Conservation (phyloP, 352 stramenopile genomes). For the Hyaloperonospora brassicae region DNA sequence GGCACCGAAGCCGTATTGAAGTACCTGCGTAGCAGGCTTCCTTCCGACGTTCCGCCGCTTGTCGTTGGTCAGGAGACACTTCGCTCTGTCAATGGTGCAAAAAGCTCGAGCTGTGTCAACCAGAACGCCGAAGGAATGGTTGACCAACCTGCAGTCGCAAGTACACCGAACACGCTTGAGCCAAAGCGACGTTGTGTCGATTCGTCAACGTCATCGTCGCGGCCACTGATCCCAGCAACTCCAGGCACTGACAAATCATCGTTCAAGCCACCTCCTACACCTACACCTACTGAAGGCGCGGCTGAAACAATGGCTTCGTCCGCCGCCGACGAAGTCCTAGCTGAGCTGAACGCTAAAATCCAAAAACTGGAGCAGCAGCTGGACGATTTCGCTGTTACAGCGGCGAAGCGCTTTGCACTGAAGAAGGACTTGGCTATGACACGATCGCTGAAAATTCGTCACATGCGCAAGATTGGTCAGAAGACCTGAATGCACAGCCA, state of each 20-base stretch:
- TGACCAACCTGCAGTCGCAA: constrained; percentile 8
- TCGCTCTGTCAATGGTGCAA: constrained; percentile 10
- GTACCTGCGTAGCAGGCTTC: constrained; percentile 55
- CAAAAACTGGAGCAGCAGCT: constrained; percentile 41
- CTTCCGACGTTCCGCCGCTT: constrained; percentile 20
- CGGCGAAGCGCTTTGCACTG: constrained; percentile 57
- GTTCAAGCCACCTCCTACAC: constrained; percentile 5
- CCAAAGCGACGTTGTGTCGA: constrained; percentile 28
- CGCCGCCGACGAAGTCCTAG: constrained; percentile 23
- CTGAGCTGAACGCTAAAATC: constrained; percentile 39
- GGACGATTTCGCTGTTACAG: constrained; percentile 60
- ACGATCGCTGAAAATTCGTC: constrained; percentile 55
- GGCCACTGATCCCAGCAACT: constrained; percentile 10
- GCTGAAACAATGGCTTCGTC: background rate
- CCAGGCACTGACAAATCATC: constrained; percentile 4
- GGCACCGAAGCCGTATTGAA: constrained; percentile 69
- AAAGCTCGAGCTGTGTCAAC: constrained; percentile 13
- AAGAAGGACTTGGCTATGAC: constrained; percentile 80
- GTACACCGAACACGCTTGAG: constrained; percentile 15
- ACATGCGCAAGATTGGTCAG: constrained; percentile 35
- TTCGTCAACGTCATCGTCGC: constrained; percentile 15
- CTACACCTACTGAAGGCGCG: background rate
- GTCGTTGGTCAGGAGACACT: constrained; percentile 13
- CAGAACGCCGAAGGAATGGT: constrained; percentile 5
- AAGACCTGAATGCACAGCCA: constrained; percentile 13